Conservation (phyloP, 306 rosid genomes). For the Casuarina glauca region DNA sequence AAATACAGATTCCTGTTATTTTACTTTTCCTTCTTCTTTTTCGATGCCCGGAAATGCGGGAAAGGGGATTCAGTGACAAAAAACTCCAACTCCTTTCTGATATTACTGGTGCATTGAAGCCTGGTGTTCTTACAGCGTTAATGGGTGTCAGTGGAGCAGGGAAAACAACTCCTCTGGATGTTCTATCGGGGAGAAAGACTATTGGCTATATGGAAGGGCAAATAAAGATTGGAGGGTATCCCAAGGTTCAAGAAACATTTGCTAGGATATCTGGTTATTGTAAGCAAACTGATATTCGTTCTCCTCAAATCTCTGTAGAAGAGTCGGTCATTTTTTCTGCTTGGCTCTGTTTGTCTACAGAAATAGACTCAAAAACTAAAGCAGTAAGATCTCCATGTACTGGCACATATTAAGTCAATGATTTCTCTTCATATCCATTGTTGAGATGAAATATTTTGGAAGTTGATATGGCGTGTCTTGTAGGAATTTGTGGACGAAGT, state of each 20-base stretch:
- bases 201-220: constrained; percentile 43
- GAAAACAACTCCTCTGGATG: constrained; percentile 52
- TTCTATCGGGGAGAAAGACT: constrained; percentile 50
- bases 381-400: constrained; percentile 20
- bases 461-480: neutral
- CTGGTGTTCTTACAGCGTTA: constrained; percentile 51
- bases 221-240: constrained; percentile 46
- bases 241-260: constrained; percentile 48
- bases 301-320: constrained; percentile 34
- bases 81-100: constrained; percentile 33
- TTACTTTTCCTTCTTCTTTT: neutral
- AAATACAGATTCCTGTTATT: neutral
- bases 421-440: neutral
- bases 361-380: constrained; percentile 37
- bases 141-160: constrained; percentile 57
- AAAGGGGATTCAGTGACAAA: constrained; percentile 11
- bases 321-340: constrained; percentile 24
- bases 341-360: constrained; percentile 5
- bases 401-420: neutral
- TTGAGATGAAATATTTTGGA: neutral
- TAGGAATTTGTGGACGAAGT: no score
- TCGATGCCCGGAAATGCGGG: constrained; percentile 43
- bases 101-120: constrained; percentile 41
- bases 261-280: no score
- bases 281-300: no score